Base-by-base conservation (phyloP, 2,329 filamentous ascomycete species). In the Calonectria naviculata region DNA sequence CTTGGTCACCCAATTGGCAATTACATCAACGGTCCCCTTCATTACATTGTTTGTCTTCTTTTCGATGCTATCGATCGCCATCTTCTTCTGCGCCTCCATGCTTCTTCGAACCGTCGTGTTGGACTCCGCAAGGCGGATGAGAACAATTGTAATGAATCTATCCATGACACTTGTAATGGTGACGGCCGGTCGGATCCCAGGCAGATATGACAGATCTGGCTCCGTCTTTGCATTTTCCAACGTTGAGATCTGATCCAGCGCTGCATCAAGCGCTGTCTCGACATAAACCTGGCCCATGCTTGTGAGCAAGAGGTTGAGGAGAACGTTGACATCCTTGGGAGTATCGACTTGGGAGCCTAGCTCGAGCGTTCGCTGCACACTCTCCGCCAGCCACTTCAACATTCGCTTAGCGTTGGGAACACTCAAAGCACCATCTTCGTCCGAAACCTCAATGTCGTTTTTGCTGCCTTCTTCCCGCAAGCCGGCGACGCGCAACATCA, bases 341-440 rank as follows among this genome's bases (percentile, higher is more conserved):
- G 95, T 98, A 77, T 99, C 97, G 68, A 89, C 93, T 63, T 92
- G 92, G 28, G 94, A 93, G 28, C 94, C 95, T n/a, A 99, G 88
- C 82, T 99, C 97, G 12, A 99, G 88, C 0, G 95, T 95, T 73
- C 97, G 89, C 44, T 97, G 94, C 28, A 99, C 96, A 73, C 94
- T 95, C 85, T 99, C 97, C 3, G 97, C 97, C 46, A 99, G 87
- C 97, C 97, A 99, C 81, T 94, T 97, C 71, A 99, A 89, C 95
- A 99, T 99, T 68, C 97, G 91, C 84, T 98, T 98, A n/a, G 95
- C 94, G 81, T 94, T 95, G n/a, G 91, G 87, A 5, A 97, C 87
- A 75, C 92, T 96, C 29, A 98, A 86, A 68, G 91, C 88, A 38
- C 97, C 97, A 79, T 99, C 96, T 79, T 96, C 92, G 71, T 98